phyloP scores from a whole-genome alignment of 257 asterid genomes.

The Parsonsia alboflavescens region DNA sequence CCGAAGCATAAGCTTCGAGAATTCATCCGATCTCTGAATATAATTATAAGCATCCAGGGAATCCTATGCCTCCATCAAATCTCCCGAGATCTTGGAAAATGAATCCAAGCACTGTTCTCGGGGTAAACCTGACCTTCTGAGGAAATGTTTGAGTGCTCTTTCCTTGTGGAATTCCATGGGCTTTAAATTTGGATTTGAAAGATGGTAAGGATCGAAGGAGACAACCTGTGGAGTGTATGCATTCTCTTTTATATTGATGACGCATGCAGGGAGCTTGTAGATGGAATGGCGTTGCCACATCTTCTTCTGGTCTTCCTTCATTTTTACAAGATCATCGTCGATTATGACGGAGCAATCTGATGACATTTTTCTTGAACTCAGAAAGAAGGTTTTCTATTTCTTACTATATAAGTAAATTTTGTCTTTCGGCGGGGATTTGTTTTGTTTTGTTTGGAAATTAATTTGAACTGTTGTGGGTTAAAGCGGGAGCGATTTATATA shows the following conservation, averaged over 20 bases:
- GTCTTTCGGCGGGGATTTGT: too few species aligned
- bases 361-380: too few species aligned
- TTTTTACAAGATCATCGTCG: too few species aligned
- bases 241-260: conserved; percentile 18
- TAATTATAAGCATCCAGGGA: background rate
- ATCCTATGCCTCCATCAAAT: background rate
- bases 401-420: too few species aligned
- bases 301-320: too few species aligned
- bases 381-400: too few species aligned
- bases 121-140: conserved; percentile 25
- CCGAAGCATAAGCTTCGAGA: conserved; percentile 31
- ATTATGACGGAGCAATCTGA: too few species aligned
- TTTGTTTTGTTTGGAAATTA: too few species aligned
- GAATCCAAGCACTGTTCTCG: background rate
- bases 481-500: background rate
- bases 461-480: too few species aligned
- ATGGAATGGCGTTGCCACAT: too few species aligned
- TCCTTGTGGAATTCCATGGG: conserved; percentile 49
- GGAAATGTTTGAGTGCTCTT: conserved; percentile 39
- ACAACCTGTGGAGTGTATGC: conserved; percentile 42
- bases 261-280: conserved; percentile 28
- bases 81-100: background rate
- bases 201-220: conserved; percentile 48
- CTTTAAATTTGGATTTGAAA: conserved; percentile 10
- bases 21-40: conserved; percentile 9